These are phyloP conservation scores for Trichoderma koningii DNA, from an alignment of 2,329 filamentous ascomycete genomes.

Conservation along the genomic window DNA sequence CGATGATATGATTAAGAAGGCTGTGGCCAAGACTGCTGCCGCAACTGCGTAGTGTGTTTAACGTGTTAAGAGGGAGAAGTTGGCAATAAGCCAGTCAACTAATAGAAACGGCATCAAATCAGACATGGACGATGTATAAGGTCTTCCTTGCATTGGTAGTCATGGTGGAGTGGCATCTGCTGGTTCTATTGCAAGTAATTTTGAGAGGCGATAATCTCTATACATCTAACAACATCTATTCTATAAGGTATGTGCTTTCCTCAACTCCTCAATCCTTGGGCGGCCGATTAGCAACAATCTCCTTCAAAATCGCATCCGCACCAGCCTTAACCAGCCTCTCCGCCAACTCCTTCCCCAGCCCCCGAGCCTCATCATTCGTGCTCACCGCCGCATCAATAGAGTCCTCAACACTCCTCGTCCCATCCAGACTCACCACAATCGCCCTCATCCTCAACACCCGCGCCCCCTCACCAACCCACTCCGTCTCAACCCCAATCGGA, in stretches of 20 bases:
- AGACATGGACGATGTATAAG: no score
- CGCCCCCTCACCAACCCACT: constrained; percentile 5
- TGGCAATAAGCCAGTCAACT: no score
- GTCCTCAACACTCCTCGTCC: constrained; percentile 9
- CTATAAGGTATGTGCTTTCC: not conserved
- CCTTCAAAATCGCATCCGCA: constrained; percentile 17
- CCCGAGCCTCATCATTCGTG: constrained; percentile 5
- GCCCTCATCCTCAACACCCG: constrained; percentile 17
- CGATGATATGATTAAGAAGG: constrained; percentile 9
- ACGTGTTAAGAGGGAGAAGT: no score
- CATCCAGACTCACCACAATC: constrained; percentile 23
- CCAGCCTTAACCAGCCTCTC: constrained; percentile 15
- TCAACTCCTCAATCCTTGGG: constrained; percentile 12
- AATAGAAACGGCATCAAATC: no score
- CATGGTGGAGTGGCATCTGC: no score
- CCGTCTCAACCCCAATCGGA: constrained; percentile 23
- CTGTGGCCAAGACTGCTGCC: not conserved
- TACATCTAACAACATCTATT: not conserved
- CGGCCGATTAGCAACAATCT: constrained; percentile 15
- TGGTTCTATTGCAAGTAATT: not conserved
- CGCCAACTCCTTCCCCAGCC: constrained; percentile 16
- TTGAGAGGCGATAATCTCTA: not conserved
- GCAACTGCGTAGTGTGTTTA: not conserved
- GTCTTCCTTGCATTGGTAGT: not conserved
- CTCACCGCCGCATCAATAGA: constrained; percentile 11